Conservation (phyloP, 345 rosid genomes). For the Pistacia integerrima region DNA sequence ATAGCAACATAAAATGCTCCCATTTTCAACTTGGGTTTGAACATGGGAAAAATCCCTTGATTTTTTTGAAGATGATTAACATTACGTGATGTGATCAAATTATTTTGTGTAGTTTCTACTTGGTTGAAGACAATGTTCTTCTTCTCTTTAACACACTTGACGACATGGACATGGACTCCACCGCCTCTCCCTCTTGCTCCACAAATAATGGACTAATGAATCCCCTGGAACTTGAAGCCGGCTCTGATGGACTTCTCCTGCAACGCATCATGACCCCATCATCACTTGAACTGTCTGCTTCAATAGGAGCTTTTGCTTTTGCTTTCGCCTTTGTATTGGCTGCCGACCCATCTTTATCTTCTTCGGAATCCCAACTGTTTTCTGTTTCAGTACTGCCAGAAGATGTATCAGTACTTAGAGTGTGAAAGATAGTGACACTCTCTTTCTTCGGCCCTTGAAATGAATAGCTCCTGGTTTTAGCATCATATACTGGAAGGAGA, state of each 20-base stretch:
- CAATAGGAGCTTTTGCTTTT: constrained; percentile 29
- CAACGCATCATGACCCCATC: constrained; percentile 6
- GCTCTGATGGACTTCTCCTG: constrained; percentile 33
- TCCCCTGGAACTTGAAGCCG: constrained; percentile 32
- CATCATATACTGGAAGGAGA: constrained; percentile 53
- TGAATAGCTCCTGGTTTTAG: constrained; percentile 53
- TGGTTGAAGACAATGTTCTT: constrained; percentile 36
- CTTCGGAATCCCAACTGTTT: constrained; percentile 26
- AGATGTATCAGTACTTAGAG: constrained; percentile 40
- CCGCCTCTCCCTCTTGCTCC: constrained; percentile 22
- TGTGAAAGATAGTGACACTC: constrained; percentile 44
- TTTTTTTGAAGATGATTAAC: not conserved
- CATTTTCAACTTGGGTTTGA: too few relatives aligned
- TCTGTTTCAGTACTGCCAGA: constrained; percentile 32
- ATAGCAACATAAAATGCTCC: too few relatives aligned
- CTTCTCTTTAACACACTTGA: constrained; percentile 40
- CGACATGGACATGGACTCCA: constrained; percentile 28
- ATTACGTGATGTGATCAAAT: not conserved
- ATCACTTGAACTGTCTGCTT: constrained; percentile 42
- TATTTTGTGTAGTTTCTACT: constrained; percentile 9
- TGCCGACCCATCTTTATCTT: constrained; percentile 1
- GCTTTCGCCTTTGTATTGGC: constrained; percentile 35
- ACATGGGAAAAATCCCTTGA: too few relatives aligned
- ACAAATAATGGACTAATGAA: constrained; percentile 14
- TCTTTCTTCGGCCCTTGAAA: constrained; percentile 50